Evolutionary conservation across 208 protist species (phyloP).

Genomic region (Tetramitus jugosus): DNA sequence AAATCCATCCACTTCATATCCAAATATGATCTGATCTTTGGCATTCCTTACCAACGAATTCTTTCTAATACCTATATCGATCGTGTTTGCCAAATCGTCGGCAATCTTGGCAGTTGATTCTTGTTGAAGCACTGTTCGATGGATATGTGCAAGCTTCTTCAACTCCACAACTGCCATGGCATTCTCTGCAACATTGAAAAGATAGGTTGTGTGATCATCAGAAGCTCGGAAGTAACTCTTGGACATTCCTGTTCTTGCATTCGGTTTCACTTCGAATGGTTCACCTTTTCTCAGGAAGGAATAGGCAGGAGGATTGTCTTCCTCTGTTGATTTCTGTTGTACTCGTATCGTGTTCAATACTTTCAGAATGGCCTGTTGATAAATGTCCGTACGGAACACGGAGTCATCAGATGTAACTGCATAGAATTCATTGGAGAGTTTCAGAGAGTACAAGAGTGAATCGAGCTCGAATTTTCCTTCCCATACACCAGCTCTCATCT

Average conservation of each 20-base stretch:
- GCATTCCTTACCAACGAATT: slow-evolving; percentile 16
- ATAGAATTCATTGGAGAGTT: background rate
- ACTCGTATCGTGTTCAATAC: background rate
- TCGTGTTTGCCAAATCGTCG: background rate
- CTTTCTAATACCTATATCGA: background rate
- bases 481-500: background rate
- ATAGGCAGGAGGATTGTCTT: background rate
- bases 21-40: slow-evolving; percentile 15
- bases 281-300: background rate
- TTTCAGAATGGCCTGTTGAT: background rate
- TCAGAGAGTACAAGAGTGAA: background rate
- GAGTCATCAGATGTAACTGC: background rate
- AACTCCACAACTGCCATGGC: slow-evolving; percentile 23
- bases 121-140: background rate
- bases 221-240: slow-evolving; percentile 26
- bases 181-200: slow-evolving; percentile 34
- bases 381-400: background rate
- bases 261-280: background rate
- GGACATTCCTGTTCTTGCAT: slow-evolving; percentile 10
- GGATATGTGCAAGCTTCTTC: background rate
- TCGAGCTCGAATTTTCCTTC: slow-evolving; percentile 27
- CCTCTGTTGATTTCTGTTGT: slow-evolving; percentile 3
- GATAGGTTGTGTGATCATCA: slow-evolving; percentile 28
- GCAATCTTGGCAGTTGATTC: background rate
- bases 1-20: slow-evolving; percentile 38